Evolutionary conservation across 1,284 basidiomycete species (phyloP).

Genomic region (Tilletia indica): DNA sequence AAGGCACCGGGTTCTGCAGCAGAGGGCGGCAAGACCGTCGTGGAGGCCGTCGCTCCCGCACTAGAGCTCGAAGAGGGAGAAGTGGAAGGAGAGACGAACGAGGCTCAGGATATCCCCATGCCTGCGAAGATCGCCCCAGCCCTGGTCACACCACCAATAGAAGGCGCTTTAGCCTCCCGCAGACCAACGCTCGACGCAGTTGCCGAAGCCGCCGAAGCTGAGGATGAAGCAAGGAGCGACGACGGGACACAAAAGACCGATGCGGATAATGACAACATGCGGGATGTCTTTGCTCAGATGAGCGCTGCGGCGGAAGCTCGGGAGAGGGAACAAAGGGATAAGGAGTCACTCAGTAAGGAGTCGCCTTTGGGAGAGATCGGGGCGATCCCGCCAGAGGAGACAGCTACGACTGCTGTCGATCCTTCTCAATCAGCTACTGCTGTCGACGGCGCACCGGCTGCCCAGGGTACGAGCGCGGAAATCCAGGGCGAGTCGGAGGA

Average conservation of each 20-base stretch:
- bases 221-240: not conserved
- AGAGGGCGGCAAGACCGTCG: not conserved
- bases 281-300: no score
- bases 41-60: not conserved
- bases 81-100: not conserved
- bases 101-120: not conserved
- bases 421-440: not conserved
- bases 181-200: constrained; percentile 11
- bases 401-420: no score
- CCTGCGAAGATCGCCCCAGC: not conserved
- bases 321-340: no score
- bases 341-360: no score
- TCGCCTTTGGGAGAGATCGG: no score
- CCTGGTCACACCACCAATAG: no score
- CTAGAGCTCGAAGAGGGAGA: not conserved
- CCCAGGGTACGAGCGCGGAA: not conserved
- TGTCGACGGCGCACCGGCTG: not conserved
- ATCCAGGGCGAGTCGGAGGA: no score
- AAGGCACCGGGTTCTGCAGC: not conserved
- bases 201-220: constrained; percentile 1
- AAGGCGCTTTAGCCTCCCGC: not conserved
- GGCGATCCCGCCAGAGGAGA: no score
- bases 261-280: not conserved
- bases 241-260: not conserved
- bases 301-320: no score